These are phyloP conservation scores for Fusarium redolens DNA, from an alignment of 2,329 filamentous ascomycete genomes.

Conservation along the genomic window DNA sequence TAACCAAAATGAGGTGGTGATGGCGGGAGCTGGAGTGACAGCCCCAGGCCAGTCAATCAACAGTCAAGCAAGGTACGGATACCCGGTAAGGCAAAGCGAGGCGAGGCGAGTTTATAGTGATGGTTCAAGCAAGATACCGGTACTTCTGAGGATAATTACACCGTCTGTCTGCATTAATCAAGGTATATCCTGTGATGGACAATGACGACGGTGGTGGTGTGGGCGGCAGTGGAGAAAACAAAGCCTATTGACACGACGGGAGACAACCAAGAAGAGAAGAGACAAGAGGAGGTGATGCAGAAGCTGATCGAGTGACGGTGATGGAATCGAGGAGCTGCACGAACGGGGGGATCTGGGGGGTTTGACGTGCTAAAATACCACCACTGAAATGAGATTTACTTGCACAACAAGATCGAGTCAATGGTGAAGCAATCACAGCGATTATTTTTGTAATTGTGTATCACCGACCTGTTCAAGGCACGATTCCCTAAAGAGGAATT, in stretches of 20 bases:
- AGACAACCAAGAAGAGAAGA: constrained; percentile 13
- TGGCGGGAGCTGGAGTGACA: constrained; percentile 31
- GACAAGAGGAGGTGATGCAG: constrained; percentile 31
- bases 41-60: constrained; percentile 1
- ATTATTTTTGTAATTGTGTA: constrained; percentile 11
- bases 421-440: neutral
- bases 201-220: constrained; percentile 31
- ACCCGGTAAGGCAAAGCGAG: constrained; percentile 18
- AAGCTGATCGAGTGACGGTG: constrained; percentile 10
- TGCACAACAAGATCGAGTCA: constrained; percentile 14
- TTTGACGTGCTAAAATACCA: constrained; percentile 23
- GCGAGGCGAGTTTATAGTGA: neutral
- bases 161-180: constrained; percentile 1
- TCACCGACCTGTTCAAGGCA: constrained; percentile 25
- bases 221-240: constrained; percentile 24
- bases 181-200: constrained; percentile 2
- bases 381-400: constrained; percentile 18
- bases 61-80: neutral
- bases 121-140: neutral
- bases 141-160: neutral
- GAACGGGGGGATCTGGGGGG: constrained; percentile 12
- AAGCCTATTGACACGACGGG: constrained; percentile 5
- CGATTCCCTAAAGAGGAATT: constrained; percentile 40
- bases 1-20: constrained; percentile 33
- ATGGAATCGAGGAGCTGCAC: constrained; percentile 30